Evolutionary conservation across 2,329 filamentous ascomycete genomes (phyloP).

Genomic region (Curvularia sp.): DNA sequence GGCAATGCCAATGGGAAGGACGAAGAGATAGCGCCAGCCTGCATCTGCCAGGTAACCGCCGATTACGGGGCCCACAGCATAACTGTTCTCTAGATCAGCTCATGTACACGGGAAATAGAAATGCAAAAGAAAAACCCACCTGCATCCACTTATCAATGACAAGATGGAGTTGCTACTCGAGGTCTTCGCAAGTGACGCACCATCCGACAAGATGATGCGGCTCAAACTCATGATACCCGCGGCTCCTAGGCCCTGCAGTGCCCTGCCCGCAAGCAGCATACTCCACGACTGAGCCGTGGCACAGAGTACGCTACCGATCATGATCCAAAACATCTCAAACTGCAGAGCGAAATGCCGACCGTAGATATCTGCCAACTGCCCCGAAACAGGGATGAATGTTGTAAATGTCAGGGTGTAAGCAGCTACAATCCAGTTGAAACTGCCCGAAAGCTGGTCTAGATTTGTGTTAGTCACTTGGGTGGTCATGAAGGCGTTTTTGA

Average conservation of each 20-base stretch:
- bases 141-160: slow-evolving; percentile 64
- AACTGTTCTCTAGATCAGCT: slow-evolving; percentile 57
- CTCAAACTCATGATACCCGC: slow-evolving; percentile 68
- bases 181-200: slow-evolving; percentile 72
- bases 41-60: slow-evolving; percentile 64
- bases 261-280: slow-evolving; percentile 68
- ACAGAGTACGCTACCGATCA: slow-evolving; percentile 68
- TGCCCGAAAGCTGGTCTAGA: slow-evolving; percentile 62
- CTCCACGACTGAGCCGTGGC: slow-evolving; percentile 65
- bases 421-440: slow-evolving; percentile 68
- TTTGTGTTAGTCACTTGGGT: slow-evolving; percentile 12
- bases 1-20: slow-evolving; percentile 52
- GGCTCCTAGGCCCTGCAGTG: slow-evolving; percentile 67
- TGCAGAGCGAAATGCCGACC: slow-evolving; percentile 68
- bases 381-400: slow-evolving; percentile 71
- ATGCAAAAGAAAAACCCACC: slow-evolving; percentile 21
- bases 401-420: slow-evolving; percentile 72
- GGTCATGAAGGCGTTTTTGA: background rate
- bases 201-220: slow-evolving; percentile 69
- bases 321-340: slow-evolving; percentile 57
- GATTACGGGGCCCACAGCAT: slow-evolving; percentile 66
- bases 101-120: background rate
- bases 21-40: slow-evolving; percentile 73
- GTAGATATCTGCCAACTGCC: slow-evolving; percentile 69
- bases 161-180: slow-evolving; percentile 74